Base-by-base conservation (phyloP, 257 asterid genomes). In the Cordia subcordata region DNA sequence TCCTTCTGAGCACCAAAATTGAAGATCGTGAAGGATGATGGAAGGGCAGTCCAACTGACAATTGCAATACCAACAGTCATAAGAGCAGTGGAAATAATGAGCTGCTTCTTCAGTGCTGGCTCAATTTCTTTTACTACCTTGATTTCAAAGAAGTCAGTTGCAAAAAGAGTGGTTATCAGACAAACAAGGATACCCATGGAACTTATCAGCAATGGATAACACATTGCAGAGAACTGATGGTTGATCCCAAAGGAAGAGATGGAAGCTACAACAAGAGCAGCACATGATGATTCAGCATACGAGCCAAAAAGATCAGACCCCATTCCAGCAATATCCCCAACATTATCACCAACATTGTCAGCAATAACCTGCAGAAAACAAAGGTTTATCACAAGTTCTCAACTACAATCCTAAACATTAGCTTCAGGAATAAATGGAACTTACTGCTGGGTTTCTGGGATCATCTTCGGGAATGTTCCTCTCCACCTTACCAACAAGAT, bases 311-410 rank as follows among this genome's bases (percentile, higher is more conserved):
- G 80, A 74, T 78, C 83, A 61, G 83, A 78, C 12, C 83, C 83
- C 83, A 78, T 78, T 58, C 98, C 98, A 67, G 96, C 98, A 77
- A 90, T 90, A 75, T 90, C 98, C 60, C 98, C 98, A 19, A 90
- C 98, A 67, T 90, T 90, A 64, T 90, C 97, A 47, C 97, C 97
- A 59, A 90, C 96, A 39, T 90, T 87, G 68, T 90, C 96, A 55
- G 98, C 98, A 68, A 90, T 87, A 78, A 90, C 96, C 96, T 86
- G 86, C 67, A 70, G 47, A 68, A 59, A 69, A 61, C 57, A 45
- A 5, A 1, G 19, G 51, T n/a, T 27, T 10, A 17, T 49, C 4
- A 1, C 15, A 6, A 8, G 37, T 68, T 35, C 3, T 54, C 20
- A 4, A 60, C 8, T 18, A 13, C 14, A 10, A 13, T 11, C 0